phyloP scores from a whole-genome alignment of 768 basidiomycete genomes.

The Leccinum disarticulatum region DNA sequence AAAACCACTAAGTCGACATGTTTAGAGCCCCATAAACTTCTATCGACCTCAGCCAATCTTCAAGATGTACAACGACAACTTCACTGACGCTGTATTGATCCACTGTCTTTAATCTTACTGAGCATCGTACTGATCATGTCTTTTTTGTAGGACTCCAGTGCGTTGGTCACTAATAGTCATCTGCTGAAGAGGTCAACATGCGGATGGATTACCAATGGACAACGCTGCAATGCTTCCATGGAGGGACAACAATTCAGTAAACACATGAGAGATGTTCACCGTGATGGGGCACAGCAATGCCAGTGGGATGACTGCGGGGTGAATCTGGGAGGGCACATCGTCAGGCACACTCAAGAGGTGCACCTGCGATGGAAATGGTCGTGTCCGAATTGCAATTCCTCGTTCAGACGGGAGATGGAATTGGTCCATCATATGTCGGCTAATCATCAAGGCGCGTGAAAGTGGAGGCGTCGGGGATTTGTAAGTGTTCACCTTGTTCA shows the following conservation, averaged over 20 bases:
- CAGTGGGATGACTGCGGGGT: slow-evolving; percentile 20
- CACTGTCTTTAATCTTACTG: not conserved
- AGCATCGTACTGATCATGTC: not conserved
- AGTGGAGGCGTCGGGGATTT: too few relatives aligned
- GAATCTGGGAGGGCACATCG: too few relatives aligned
- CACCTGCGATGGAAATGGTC: too few relatives aligned
- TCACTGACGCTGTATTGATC: slow-evolving; percentile 11
- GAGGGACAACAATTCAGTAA: slow-evolving; percentile 14
- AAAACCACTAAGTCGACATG: not conserved
- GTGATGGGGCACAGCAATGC: too few relatives aligned
- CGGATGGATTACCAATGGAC: slow-evolving; percentile 13
- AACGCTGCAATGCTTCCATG: slow-evolving; percentile 5
- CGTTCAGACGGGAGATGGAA: too few relatives aligned
- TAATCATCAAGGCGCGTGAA: too few relatives aligned
- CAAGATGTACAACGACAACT: slow-evolving; percentile 11
- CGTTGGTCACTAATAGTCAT: slow-evolving; percentile 5
- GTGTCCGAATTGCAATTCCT: too few relatives aligned
- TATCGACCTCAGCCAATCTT: not conserved
- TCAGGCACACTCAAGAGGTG: too few relatives aligned
- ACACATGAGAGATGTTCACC: too few relatives aligned
- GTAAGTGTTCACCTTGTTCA: slow-evolving; percentile 1
- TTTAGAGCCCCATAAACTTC: not conserved
- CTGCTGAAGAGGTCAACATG: not conserved
- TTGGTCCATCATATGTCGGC: too few relatives aligned
- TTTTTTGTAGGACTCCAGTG: slow-evolving; percentile 6